A percentile compares a stretch with the other conserved stretches of the same genome.
phyloP scores from a whole-genome alignment of 768 basidiomycete species.

The Phlebiopsis flavidoalba region DNA sequence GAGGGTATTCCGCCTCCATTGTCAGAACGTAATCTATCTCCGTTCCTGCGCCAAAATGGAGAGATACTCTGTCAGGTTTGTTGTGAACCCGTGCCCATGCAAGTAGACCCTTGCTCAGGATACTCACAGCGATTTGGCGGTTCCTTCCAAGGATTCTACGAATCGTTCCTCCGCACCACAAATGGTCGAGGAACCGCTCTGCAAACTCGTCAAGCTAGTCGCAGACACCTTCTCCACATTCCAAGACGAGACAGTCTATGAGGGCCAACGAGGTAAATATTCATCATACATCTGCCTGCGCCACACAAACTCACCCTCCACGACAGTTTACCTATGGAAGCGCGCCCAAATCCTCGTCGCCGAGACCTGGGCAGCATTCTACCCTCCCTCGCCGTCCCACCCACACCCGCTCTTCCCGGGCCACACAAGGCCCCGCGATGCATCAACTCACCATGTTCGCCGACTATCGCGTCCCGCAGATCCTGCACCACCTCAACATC shows the following conservation, averaged over 20 bases:
- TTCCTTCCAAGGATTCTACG: conserved; percentile 63
- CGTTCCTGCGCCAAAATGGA: conserved; percentile 77
- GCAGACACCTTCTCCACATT: conserved; percentile 69
- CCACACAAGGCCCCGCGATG: conserved; percentile 62
- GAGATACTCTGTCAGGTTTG: conserved; percentile 63
- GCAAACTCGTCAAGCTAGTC: conserved; percentile 67
- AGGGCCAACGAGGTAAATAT: conserved; percentile 53
- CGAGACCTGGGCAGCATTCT: conserved; percentile 91
- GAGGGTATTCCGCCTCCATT: conserved; percentile 74
- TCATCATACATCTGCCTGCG: background rate
- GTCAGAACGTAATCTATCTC: conserved; percentile 61
- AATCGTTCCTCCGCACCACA: conserved; percentile 51
- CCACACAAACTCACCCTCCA: background rate
- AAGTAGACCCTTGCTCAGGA: background rate
- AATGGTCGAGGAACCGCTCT: conserved; percentile 59
- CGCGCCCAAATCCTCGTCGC: conserved; percentile 89
- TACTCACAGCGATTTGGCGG: conserved; percentile 57
- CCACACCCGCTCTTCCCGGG: conserved; percentile 74
- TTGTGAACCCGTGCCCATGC: conserved; percentile 22
- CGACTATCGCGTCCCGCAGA: conserved; percentile 89
- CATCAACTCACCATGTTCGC: conserved; percentile 88
- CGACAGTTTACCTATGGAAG: conserved; percentile 79
- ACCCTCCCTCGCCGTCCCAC: conserved; percentile 40
- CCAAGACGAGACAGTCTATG: conserved; percentile 58
- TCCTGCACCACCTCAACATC: conserved; percentile 78